Percentiles rank a stretch among this genome's conserved stretches.
Conservation (phyloP, 1,284 basidiomycete species). For the Singerocomus inundabilis region DNA sequence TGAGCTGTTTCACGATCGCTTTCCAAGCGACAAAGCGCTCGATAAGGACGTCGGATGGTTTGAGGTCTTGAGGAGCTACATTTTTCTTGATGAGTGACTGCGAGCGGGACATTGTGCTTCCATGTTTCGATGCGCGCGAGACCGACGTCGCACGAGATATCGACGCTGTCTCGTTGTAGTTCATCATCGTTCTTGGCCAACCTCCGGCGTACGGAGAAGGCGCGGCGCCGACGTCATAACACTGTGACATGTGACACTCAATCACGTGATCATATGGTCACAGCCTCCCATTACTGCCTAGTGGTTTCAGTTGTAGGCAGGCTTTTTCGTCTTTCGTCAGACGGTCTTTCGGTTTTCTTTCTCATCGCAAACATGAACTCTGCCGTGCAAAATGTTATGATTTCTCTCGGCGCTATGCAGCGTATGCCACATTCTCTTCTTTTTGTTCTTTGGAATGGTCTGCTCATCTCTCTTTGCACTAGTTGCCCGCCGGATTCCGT, state of each 20-base stretch:
- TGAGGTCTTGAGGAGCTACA: constrained; percentile 85
- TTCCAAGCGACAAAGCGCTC: constrained; percentile 95
- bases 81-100: constrained; percentile 91
- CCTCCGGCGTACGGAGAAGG: background rate
- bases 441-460: background rate
- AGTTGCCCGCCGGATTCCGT: constrained; percentile 91
- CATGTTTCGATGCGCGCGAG: constrained; percentile 59
- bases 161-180: constrained; percentile 47
- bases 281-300: too few relatives aligned
- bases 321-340: constrained; percentile 14
- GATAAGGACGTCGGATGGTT: constrained; percentile 95
- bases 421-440: constrained; percentile 39
- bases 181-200: constrained; percentile 24
- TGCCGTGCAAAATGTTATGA: constrained; percentile 68
- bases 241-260: constrained; percentile 22
- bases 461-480: constrained; percentile 4
- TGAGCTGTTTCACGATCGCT: constrained; percentile 93
- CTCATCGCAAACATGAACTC: constrained; percentile 45
- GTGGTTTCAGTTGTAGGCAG: background rate
- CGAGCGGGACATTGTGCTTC: constrained; percentile 70
- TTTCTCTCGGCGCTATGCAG: constrained; percentile 92
- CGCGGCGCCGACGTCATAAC: constrained; percentile 32
- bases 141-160: constrained; percentile 69
- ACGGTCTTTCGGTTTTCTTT: constrained; percentile 4
- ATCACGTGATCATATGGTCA: constrained; percentile 22